Evolutionary conservation across 1,284 basidiomycete species (phyloP), one percentile per base, ranked within the genome.

Genomic region (Ceratobasidium sp.): DNA sequence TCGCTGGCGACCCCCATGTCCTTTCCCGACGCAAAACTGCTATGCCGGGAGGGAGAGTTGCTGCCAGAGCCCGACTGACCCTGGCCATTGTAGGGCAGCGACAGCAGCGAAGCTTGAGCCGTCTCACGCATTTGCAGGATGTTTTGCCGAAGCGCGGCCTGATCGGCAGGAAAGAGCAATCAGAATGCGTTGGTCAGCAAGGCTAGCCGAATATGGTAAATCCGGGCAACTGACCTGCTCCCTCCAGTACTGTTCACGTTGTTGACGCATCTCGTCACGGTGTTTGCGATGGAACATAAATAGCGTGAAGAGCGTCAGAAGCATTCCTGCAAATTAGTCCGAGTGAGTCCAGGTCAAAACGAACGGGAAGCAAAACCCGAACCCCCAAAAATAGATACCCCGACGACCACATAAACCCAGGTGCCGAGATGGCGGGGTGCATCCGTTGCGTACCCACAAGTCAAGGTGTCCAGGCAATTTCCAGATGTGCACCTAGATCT

Each of bases 221-320:
- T 27, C 48, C 29, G 4, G 7, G 19, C 5, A 14, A 77, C 83
- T 74, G 77, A 90, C 91, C 86, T 93, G 92, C 84, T 95, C 93
- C 78, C 90, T 89, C 90, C 93, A 95, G 82, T 95, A 95, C 79
- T 94, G 91, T 65, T 90, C 83, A 77, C 93, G 89, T 82, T 91
- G 92, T 83, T 92, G 89, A 65, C 92, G 89, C 79, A 94, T 92
- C 76, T 85, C 83, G 65, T 90, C 89, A 79, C 93, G 88, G 76
- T 90, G 86, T 76, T 88, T 88, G 34, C 88, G 83, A 80, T 95
- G 94, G 13, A 92, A 78, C 78, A 90, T 84, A 83, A 89, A 93
- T 43, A 95, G 84, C 5, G 86, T 85, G 53, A 87, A 81, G 59
- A 94, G 84, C 4, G 90, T 91, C 37, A 86, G 90, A 74, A 88